Evolutionary conservation across 2,329 filamentous ascomycete genomes (phyloP).

Genomic region (Botrytis byssoidea): DNA sequence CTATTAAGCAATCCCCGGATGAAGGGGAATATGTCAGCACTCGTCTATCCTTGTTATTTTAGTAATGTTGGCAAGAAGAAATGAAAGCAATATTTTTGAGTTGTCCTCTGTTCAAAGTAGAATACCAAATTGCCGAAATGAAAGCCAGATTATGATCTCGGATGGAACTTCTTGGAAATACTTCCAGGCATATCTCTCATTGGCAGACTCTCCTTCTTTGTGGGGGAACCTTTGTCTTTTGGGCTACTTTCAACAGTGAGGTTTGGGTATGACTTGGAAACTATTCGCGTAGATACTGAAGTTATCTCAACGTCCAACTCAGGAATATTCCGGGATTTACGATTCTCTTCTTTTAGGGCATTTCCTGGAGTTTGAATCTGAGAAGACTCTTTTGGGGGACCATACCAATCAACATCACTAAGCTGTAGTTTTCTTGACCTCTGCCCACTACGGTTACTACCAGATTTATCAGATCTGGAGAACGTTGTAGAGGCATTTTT

Average conservation of each 20-base stretch:
- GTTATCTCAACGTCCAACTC: background rate
- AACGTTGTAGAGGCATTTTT: constrained; percentile 45
- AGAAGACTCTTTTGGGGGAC: constrained; percentile 30
- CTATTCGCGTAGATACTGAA: constrained; percentile 13
- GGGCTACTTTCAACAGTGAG: background rate
- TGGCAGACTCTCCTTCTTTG: constrained; percentile 29
- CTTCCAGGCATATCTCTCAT: constrained; percentile 33
- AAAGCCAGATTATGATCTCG: constrained; percentile 26
- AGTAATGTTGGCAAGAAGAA: constrained; percentile 12
- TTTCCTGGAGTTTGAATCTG: constrained; percentile 26
- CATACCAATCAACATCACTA: constrained; percentile 97
- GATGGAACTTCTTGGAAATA: constrained; percentile 23
- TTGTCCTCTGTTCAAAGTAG: background rate
- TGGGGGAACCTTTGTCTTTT: background rate
- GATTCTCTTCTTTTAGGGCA: constrained; percentile 5
- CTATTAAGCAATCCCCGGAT: constrained; percentile 20
- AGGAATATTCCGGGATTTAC: background rate
- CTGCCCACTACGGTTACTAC: constrained; percentile 60
- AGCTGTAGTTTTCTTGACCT: constrained; percentile 87
- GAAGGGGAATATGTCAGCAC: constrained; percentile 21
- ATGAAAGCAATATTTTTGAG: constrained; percentile 17
- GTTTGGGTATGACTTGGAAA: background rate
- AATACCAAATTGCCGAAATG: constrained; percentile 15
- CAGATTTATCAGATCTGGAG: constrained; percentile 40
- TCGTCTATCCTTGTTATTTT: constrained; percentile 6